These are phyloP conservation scores for Trametes polyzona DNA, from an alignment of 1,284 basidiomycete species.

Conservation along the genomic window DNA sequence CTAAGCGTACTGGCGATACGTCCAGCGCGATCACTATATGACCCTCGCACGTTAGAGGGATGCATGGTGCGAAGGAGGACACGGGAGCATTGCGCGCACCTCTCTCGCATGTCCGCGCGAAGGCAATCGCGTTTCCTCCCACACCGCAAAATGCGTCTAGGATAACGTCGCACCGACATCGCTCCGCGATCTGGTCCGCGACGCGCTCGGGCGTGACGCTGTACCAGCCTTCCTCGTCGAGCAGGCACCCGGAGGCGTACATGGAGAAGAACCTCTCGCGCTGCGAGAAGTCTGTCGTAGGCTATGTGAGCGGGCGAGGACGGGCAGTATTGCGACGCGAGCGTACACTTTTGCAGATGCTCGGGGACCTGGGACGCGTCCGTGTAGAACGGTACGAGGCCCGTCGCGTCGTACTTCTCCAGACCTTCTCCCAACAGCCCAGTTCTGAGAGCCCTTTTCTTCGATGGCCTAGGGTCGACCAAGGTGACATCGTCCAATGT, in stretches of 20 bases:
- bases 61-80: not conserved
- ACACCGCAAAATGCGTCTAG: constrained; percentile 98
- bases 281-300: constrained; percentile 78
- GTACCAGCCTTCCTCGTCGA: constrained; percentile 95
- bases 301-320: not conserved
- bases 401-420: constrained; percentile 66
- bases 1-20: constrained; percentile 80
- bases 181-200: constrained; percentile 89
- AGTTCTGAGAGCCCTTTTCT: constrained; percentile 36
- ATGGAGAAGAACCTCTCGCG: constrained; percentile 80
- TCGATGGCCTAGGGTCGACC: constrained; percentile 27
- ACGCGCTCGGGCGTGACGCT: constrained; percentile 94
- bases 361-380: constrained; percentile 69
- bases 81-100: constrained; percentile 51
- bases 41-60: not conserved
- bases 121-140: constrained; percentile 96
- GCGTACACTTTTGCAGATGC: constrained; percentile 82
- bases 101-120: constrained; percentile 92
- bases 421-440: constrained; percentile 36
- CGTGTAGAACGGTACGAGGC: constrained; percentile 72
- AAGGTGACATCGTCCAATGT: not conserved
- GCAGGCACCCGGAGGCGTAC: constrained; percentile 77
- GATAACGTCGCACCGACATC: constrained; percentile 84
- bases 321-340: no score
- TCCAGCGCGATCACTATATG: constrained; percentile 89